Percentiles rank a stretch among this genome's conserved stretches.
Evolutionary conservation across 2,329 filamentous ascomycete species (phyloP).

Genomic region (Venturia oleaginea): DNA sequence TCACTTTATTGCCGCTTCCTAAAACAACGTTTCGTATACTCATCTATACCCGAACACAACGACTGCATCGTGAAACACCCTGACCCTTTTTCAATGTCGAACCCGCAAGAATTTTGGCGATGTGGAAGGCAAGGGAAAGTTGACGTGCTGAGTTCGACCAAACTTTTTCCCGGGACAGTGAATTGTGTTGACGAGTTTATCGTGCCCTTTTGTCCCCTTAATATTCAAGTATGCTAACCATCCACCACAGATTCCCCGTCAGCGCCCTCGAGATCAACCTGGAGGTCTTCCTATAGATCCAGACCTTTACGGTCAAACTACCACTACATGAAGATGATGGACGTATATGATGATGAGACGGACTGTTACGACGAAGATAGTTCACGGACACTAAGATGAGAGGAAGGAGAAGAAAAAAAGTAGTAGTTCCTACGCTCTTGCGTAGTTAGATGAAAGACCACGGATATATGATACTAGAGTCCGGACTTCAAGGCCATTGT

Average conservation of each 20-base stretch:
- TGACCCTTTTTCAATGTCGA: too few relatives aligned
- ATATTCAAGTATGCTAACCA: not conserved
- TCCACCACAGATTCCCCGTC: conserved; percentile 55
- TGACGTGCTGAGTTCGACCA: too few relatives aligned
- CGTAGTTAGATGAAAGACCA: not conserved
- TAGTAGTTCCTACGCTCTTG: not conserved
- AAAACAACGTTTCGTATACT: too few relatives aligned
- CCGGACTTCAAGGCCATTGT: not conserved
- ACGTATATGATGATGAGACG: not conserved
- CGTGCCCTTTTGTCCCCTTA: too few relatives aligned
- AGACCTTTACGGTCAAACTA: not conserved
- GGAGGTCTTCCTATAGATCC: conserved; percentile 72
- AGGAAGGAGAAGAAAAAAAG: not conserved
- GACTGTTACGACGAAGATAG: not conserved
- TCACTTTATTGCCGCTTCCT: not conserved
- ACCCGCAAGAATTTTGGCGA: too few relatives aligned
- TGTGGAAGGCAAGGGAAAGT: too few relatives aligned
- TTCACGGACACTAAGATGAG: not conserved
- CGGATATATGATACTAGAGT: not conserved
- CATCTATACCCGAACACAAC: too few relatives aligned
- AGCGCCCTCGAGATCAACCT: conserved; percentile 93
- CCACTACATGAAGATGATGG: not conserved
- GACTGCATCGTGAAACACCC: too few relatives aligned
- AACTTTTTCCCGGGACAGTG: too few relatives aligned
- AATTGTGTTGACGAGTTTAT: too few relatives aligned